Evolutionary conservation across 2,329 filamentous ascomycete species (phyloP), one percentile per base, ranked within the genome.

Genomic region (Salinomyces thailandicus): DNA sequence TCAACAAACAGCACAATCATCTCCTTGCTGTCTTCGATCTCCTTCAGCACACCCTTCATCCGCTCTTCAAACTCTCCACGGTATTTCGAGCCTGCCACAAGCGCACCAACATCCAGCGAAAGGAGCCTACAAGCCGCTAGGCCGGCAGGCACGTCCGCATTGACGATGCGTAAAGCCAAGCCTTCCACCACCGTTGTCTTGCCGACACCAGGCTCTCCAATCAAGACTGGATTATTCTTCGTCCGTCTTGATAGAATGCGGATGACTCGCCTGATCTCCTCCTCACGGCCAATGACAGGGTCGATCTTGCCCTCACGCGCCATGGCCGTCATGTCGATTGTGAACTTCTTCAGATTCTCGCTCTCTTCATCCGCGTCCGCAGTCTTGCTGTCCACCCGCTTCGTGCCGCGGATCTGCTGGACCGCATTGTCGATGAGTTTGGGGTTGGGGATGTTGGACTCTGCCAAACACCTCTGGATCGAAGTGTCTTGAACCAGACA

Each of bases 161-260:
- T 94, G 67, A 95, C 86, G 44, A 98, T 96, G 35, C 91, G 81
- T 59, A 87, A 85, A 18, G 91, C 91, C 41, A 98, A 72, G 53
- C 91, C 91, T 67, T 98, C 91, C 33, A 96, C 86, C 38, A 98
- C 87, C 4, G 91, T 95, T 4, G 91, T 98, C 70, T 98, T 98
- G 57, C 91, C 91, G 16, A 96, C 91, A 78, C 91, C 91, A 22
- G 91, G 89, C 58, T 96, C 87, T 67, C 91, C 91, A 47, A 98
- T 96, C 48, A 98, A 75, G 33, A 96, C 89, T 2, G 91, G 91
- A 63, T 98, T 98, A 71, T 98, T 96, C 74, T 96, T 96, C 44
- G 89, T 96, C 57, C 89, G 76, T 59, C 91, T 75, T 22, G 86
- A 93, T 44, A 96, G 68, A 46, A 96, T 96, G 39, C 89, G 79